Percentiles rank a stretch among this genome's conserved stretches.
Conservation (phyloP, 2,329 filamentous ascomycete genomes). For the Aspergillus sp. region DNA sequence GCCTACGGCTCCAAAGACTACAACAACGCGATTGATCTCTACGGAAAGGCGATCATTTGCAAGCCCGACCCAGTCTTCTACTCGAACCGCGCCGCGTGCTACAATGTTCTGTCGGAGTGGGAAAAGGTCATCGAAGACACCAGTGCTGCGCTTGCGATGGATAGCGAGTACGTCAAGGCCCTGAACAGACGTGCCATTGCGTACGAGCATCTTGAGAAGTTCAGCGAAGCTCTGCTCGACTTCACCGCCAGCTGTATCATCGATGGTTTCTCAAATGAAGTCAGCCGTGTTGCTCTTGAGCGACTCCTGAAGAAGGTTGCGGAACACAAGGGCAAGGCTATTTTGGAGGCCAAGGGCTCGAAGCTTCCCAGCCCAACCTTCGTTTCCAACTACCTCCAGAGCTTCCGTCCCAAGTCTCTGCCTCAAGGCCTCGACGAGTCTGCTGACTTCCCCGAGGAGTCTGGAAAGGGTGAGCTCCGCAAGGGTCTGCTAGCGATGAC, state of each 20-base stretch:
- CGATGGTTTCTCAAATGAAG: constrained; percentile 91
- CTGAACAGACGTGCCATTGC: constrained; percentile 94
- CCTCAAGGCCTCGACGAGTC: constrained; percentile 81
- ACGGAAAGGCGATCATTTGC: constrained; percentile 94
- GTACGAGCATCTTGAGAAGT: constrained; percentile 89
- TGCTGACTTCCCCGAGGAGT: constrained; percentile 72
- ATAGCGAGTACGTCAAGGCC: constrained; percentile 95
- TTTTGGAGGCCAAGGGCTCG: constrained; percentile 75
- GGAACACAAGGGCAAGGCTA: constrained; percentile 87
- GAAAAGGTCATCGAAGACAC: constrained; percentile 96
- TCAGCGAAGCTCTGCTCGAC: constrained; percentile 91
- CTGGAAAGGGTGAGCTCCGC: constrained; percentile 81
- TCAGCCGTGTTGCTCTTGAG: constrained; percentile 86
- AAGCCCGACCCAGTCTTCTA: constrained; percentile 98
- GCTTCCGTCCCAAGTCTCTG: constrained; percentile 81
- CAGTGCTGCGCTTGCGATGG: constrained; percentile 87
- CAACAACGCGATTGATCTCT: constrained; percentile 88
- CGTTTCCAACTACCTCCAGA: constrained; percentile 97
- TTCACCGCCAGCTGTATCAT: constrained; percentile 99
- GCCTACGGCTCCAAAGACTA: constrained; percentile 94
- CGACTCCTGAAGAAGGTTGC: constrained; percentile 94
- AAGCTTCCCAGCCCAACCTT: constrained; percentile 94
- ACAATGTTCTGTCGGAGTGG: constrained; percentile 90
- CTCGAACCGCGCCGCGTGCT: constrained; percentile 97
- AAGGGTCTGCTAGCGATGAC: constrained; percentile 77